Percentiles rank a stretch among this genome's conserved stretches.
These are phyloP conservation scores for Camelina laxa DNA, from an alignment of 345 rosid species.

Conservation along the genomic window DNA sequence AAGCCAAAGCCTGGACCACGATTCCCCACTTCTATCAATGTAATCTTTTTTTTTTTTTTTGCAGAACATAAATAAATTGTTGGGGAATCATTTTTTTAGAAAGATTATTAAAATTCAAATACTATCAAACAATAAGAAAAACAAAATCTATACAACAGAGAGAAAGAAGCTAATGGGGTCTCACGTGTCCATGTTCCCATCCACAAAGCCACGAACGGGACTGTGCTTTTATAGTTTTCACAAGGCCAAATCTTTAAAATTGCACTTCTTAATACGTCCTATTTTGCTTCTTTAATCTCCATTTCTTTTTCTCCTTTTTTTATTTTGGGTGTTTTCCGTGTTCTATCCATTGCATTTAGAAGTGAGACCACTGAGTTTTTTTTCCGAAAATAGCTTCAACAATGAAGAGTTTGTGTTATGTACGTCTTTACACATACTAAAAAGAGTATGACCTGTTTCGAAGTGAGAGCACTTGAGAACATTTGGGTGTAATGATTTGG, in stretches of 20 bases:
- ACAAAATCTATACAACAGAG: slow-evolving; percentile 20
- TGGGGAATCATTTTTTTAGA: slow-evolving; percentile 21
- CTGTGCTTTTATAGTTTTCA: slow-evolving; percentile 7
- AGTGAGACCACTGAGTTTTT: background rate
- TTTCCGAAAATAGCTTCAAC: background rate
- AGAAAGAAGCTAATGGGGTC: slow-evolving; percentile 37
- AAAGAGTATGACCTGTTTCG: background rate
- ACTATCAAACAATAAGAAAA: background rate
- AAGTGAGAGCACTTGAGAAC: slow-evolving; percentile 5
- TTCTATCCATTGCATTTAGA: slow-evolving; percentile 8
- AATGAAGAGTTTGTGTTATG: background rate
- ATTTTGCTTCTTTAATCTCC: background rate
- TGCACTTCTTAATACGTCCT: background rate
- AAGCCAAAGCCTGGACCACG: slow-evolving; percentile 45
- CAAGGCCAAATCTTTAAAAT: background rate
- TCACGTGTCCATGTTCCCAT: slow-evolving; percentile 41
- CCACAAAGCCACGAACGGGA: slow-evolving; percentile 28
- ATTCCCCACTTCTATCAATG: slow-evolving; percentile 40
- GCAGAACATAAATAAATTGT: slow-evolving; percentile 11
- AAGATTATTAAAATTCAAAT: background rate
- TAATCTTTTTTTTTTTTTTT: slow-evolving; percentile 11
- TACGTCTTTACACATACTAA: background rate
- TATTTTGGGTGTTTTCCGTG: background rate
- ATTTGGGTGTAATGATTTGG: background rate
- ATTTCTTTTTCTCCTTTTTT: background rate